A percentile compares a stretch with the other conserved stretches of the same genome.
Evolutionary conservation across 108 stramenopile species (phyloP).

Genomic region (Nitzschia inconspicua): DNA sequence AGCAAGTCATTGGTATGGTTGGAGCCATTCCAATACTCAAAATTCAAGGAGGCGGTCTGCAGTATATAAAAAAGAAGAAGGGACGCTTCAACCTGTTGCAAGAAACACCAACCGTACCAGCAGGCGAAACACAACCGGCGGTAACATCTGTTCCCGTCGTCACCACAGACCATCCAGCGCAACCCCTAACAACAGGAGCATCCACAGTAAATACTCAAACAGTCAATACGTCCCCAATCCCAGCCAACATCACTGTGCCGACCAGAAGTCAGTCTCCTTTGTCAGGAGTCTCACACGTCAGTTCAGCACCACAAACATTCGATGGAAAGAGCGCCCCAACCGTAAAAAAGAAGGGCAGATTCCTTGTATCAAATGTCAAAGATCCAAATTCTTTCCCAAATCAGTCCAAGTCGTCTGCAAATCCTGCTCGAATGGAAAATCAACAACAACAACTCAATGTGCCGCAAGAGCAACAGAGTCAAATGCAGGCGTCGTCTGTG

Average conservation of each 20-base stretch:
- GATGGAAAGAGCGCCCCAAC: slow-evolving; percentile 27
- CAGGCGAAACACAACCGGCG: not conserved
- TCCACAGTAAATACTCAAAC: not conserved
- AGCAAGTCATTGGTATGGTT: slow-evolving; percentile 37
- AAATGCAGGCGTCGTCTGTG: not conserved
- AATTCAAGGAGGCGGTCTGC: slow-evolving; percentile 18
- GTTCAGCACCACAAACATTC: slow-evolving; percentile 6
- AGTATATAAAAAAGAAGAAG: slow-evolving; percentile 38
- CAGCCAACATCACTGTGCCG: slow-evolving; percentile 5
- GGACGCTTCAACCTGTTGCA: slow-evolving; percentile 43
- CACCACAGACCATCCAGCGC: not conserved
- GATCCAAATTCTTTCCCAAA: slow-evolving; percentile 17
- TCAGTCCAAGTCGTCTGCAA: too few relatives aligned
- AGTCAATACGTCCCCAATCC: not conserved
- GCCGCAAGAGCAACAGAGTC: not conserved
- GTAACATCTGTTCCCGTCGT: not conserved
- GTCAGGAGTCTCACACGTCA: not conserved
- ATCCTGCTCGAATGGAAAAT: too few relatives aligned
- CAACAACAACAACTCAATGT: slow-evolving; percentile 1
- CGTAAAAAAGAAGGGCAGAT: slow-evolving; percentile 46
- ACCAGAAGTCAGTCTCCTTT: slow-evolving; percentile 7
- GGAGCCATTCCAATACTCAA: slow-evolving; percentile 38
- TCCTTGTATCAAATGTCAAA: slow-evolving; percentile 37
- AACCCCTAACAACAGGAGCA: not conserved
- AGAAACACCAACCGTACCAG: slow-evolving; percentile 21